Base-by-base conservation (phyloP, 2,329 filamentous ascomycete genomes). In the Aplosporella prunicola region DNA sequence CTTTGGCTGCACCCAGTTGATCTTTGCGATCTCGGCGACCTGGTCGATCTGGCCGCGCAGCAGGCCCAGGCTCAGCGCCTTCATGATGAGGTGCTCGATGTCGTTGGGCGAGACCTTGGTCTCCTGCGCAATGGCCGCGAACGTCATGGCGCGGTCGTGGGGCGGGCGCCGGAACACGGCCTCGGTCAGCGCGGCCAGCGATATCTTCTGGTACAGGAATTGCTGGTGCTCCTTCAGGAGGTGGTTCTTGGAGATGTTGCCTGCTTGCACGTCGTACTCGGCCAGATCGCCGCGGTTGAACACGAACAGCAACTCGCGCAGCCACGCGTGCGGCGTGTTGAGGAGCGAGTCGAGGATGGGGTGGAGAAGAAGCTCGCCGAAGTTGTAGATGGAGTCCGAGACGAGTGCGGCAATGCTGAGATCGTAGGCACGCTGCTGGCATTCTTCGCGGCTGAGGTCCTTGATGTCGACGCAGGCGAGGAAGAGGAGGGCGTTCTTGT, bases 1-100 rank as follows among this genome's bases (percentile, higher is more conserved):
- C 74, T 96, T 96, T 15, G 91, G 91, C 67, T 98, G 91, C 42
- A 98, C 91, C 91, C 91, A 98, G 53, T 89, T 89, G 63, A 98
- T 95, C 57, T 88, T 78, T 28, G 91, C 91, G 48, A 96, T 78
- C 62, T 88, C 81, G 32, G 86, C 86, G 20, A 98, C 91, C 66
- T 98, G 89, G 60, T 98, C 91, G 52, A 98, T 96, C 40, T 83
- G 91, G 30, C 91, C 91, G 49, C 82, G 76, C 49, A 98, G 68
- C 49, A 98, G 69, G 1, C 91, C 91, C 50, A 98, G 64, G 55
- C 88, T 95, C 52, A 98, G 66, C n/a, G 91, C 91, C 71, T 95
- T 96, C 91, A 98, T 98, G 53, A 98, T 83, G 46, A 98, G 68
- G 60, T 96, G 89, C 71, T 98, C 91, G 50, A 98, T 96, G 67